Base-by-base conservation (phyloP, 2,329 filamentous ascomycete species). In the Anthostomella pinea region DNA sequence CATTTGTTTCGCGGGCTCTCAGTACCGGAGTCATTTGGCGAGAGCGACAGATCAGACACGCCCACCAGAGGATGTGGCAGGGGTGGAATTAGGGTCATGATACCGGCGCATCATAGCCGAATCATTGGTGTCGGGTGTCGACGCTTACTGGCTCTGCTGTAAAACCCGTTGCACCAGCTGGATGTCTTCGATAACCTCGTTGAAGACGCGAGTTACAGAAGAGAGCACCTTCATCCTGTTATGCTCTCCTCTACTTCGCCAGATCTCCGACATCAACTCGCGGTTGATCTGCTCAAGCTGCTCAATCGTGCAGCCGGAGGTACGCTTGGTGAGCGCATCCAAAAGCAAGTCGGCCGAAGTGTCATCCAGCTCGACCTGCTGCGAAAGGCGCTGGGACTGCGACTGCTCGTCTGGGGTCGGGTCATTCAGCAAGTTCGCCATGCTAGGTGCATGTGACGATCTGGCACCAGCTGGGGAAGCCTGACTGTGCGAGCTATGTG, bases 271-370 rank as follows among this genome's bases (percentile, higher is more conserved):
- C 91, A 97, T 97, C 46, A 97, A 69, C 49, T 84, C 81, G 6
- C 89, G 83, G 60, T 90, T 90, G 59, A 96, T 83, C 63, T 97
- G 91, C 69, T 97, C 91, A 14, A 98, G 69, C 62, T 98, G 91
- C 65, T 98, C 93, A 34, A 98, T 86, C 0, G 83, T 86, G 60
- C 86, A 87, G 1, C 87, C 87, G 14, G 79, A 82, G 2, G 86
- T 91, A 28, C 73, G 70, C 18, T 75, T 65, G 0, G 83, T 81
- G 21, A 95, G 67, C 23, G 79, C 70, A 1, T 70, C 59, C 38
- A 88, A 72, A 37, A 94, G 73, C 6, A 67, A 59, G 2, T 68
- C 61, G 16, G 88, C 67, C 19, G 75, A 69, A 0, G 55, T 54
- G 9, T 75, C 69, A 19, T 71, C 60, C 3, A 73, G 46, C 23